Base-by-base conservation (phyloP, 2,329 filamentous ascomycete genomes). In the Monilinia fructigena region DNA sequence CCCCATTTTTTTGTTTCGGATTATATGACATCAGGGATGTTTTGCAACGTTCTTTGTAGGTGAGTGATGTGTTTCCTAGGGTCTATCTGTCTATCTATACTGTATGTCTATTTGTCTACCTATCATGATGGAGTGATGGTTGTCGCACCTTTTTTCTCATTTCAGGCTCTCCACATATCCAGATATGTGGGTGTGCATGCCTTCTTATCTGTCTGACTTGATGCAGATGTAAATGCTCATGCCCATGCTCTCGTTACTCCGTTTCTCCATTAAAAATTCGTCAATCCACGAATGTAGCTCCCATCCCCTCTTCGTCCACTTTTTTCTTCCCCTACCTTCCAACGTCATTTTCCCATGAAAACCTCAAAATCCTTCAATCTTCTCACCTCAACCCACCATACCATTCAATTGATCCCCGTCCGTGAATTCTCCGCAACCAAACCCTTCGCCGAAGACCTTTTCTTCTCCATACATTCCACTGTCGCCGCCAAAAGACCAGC, bases 401-500 rank as follows among this genome's bases (percentile, higher is more conserved):
- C 31, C 53, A 31, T 35, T 31, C 26, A 7, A 53, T 6, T 20
- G 18, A 4, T 7, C 11, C 23, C 56, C 18, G 14, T 12, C 8
- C 5, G 18, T 35, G 26, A n/a, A 47, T 31, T 26, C 4, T 42
- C 11, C 16, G 12, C 40, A 42, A 12, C 20, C 47, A 50, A 23
- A 12, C 18, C 53, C 31, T 55, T 48, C 18, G 16, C 20, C 11
- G 5, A 42, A n/a, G 18, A 4, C 38, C 18, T 50, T 4, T 23
- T 45, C 16, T 16, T 28, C 23, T 52, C 55, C 55, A 48, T 50
- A n/a, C 26, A 28, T 45, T 42, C 31, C 18, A 74, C 72, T 11
- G 74, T 74, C 8, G 70, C 85, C 31, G 84, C 85, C 66, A 88
- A 75, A 47, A 88, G 86, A 0, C 85, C 86, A 0, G 86, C 86